Evolutionary conservation across 192 early-diverging fungal genomes (phyloP), one percentile per base, ranked within the genome.

Genomic region (Mortierella antarctica): DNA sequence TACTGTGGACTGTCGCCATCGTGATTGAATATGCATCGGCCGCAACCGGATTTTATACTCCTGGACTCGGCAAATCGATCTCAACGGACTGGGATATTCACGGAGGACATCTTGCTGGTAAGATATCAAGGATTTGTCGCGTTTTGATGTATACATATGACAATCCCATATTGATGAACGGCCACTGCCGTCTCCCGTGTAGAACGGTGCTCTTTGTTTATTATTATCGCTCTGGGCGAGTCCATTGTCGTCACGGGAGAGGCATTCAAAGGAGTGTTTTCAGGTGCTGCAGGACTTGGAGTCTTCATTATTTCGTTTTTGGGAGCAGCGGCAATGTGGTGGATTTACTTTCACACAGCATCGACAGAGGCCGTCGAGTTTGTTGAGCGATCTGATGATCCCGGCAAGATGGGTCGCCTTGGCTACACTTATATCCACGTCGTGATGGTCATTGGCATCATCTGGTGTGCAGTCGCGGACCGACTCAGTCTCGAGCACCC

Each of bases 41-140:
- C 0, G 56, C 62, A 1, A 11, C 56, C 2, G 74, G 74, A 7
- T 77, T 77, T 7, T 70, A 77, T 47, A 70, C 62, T 0, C 74
- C 74, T n/a, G 60, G 31, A 6, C 13, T 70, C 21, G 74, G 74
- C 4, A 63, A 53, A 41, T 70, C 74, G 2, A 5, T 57, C 5
- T 50, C 74, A 7, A 62, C 50, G 8, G 74, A 77, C 40, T 77
- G 74, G 74, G 62, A 70, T 42, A 70, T 77, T 18, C 67, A 77
- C 60, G 74, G 74, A 46, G 74, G 74, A 48, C 74, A 77, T 47
- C 55, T 77, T 42, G 74, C 74, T 58, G 74, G 74, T 77, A 70
- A 70, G 49, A 5, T 40, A 51, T 17, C n/a, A 31, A 39, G 8
- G 12, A 45, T 4, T 41, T 7, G 12, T 14, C 41, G 40, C 39